Conservation (phyloP, 2,329 filamentous ascomycete genomes). For the Ophiostoma sp. region DNA sequence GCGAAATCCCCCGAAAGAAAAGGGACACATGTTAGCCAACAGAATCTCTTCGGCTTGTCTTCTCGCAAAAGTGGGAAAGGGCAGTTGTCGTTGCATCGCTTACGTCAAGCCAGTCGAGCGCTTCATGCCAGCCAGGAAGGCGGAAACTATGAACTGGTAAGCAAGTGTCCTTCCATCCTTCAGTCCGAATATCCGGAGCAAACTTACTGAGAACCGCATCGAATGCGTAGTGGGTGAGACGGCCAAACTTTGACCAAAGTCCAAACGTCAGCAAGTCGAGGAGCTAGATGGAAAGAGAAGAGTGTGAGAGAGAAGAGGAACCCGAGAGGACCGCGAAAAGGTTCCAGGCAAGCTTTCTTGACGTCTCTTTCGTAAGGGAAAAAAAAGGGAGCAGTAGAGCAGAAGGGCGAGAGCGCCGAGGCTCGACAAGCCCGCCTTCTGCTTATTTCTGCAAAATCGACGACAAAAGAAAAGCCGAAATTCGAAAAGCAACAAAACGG, state of each 20-base stretch:
- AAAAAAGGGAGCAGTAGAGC: conserved; percentile 16
- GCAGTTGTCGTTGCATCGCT: conserved; percentile 45
- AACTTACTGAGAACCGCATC: conserved; percentile 86
- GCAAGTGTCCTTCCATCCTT: not conserved
- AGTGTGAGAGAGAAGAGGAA: conserved; percentile 14
- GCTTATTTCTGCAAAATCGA: not conserved
- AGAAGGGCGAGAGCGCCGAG: conserved; percentile 24
- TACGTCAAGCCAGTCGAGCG: conserved; percentile 97
- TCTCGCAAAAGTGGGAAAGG: not conserved
- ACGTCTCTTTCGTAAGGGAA: conserved; percentile 2
- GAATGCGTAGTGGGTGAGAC: conserved; percentile 91
- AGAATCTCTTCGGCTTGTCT: not conserved
- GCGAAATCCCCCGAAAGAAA: conserved; percentile 40
- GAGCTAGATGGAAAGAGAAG: conserved; percentile 45
- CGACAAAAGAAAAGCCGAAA: conserved; percentile 23
- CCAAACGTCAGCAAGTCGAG: conserved; percentile 69
- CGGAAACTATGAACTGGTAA: conserved; percentile 65
- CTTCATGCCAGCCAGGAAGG: conserved; percentile 95
- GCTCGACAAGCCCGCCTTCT: not conserved
- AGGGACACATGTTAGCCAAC: conserved; percentile 47
- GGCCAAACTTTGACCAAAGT: conserved; percentile 79
- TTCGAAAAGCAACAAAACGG: conserved; percentile 19
- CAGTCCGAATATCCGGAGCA: not conserved
- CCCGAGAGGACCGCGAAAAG: conserved; percentile 31
- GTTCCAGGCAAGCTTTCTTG: conserved; percentile 35